Percentiles rank a stretch among this genome's conserved stretches.
phyloP scores from a whole-genome alignment of 139 green algal species.

The Asterochloris sp. region DNA sequence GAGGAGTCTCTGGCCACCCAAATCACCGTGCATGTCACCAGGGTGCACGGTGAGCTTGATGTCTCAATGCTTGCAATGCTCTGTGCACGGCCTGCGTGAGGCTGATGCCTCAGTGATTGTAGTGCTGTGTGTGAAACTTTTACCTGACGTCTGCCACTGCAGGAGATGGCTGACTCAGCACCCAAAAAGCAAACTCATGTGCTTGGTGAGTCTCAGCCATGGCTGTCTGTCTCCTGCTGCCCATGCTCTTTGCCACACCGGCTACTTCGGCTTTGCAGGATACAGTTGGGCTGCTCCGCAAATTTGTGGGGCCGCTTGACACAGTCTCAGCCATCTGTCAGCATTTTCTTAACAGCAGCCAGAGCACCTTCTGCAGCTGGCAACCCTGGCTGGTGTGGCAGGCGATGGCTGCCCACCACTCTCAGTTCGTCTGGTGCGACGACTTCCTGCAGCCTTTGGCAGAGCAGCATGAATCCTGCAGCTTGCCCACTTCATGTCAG shows the following conservation, averaged over 20 bases:
- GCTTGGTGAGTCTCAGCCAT: not conserved
- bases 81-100: no score
- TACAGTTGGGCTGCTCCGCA: not conserved
- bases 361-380: not conserved
- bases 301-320: not conserved
- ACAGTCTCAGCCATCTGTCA: not conserved
- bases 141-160: no score
- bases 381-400: not conserved
- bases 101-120: no score
- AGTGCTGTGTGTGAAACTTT: no score
- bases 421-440: slow-evolving; percentile 9
- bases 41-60: slow-evolving; percentile 7
- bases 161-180: not conserved
- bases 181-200: not conserved
- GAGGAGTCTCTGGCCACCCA: slow-evolving; percentile 48
- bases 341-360: not conserved
- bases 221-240: not conserved
- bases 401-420: slow-evolving; percentile 5
- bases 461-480: not conserved
- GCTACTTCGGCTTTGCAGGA: not conserved
- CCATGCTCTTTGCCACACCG: not conserved
- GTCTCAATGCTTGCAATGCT: not conserved
- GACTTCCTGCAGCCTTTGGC: not conserved
- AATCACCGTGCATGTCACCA: slow-evolving; percentile 34
- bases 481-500: no score